phyloP scores from a whole-genome alignment of 2,329 filamentous ascomycete genomes.

The Escovopsis sp. region DNA sequence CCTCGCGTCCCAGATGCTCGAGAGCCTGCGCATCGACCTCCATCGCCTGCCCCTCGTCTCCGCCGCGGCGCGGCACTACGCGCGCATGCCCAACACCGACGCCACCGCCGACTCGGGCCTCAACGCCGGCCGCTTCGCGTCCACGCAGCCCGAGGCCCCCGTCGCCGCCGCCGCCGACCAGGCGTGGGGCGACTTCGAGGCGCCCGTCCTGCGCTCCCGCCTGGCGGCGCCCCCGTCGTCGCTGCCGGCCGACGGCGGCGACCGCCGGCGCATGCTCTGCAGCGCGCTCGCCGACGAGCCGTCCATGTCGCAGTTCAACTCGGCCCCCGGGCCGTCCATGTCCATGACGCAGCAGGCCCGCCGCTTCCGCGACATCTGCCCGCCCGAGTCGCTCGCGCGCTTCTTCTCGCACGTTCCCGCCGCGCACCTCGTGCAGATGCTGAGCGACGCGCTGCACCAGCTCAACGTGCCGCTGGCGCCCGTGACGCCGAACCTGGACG shows the following conservation, averaged over 20 bases:
- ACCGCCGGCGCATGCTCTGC: constrained; percentile 28
- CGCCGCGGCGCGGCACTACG: constrained; percentile 24
- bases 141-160: constrained; percentile 71
- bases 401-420: constrained; percentile 79
- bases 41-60: constrained; percentile 46
- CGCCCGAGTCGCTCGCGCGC: constrained; percentile 69
- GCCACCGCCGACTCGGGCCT: constrained; percentile 54
- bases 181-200: constrained; percentile 77
- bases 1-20: constrained; percentile 89
- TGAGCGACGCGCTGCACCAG: constrained; percentile 68
- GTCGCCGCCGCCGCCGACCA: constrained; percentile 46
- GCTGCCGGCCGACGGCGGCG: constrained; percentile 16
- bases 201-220: constrained; percentile 43
- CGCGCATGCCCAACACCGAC: constrained; percentile 25
- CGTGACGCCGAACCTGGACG: constrained; percentile 28
- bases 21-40: constrained; percentile 80
- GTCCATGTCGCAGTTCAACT: constrained; percentile 71
- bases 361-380: constrained; percentile 81
- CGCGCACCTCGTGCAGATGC: constrained; percentile 59
- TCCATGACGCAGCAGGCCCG: constrained; percentile 80
- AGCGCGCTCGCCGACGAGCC: constrained; percentile 72
- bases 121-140: constrained; percentile 41
- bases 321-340: constrained; percentile 61
- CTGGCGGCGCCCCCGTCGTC: constrained; percentile 24
- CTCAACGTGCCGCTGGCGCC: constrained; percentile 63